Evolutionary conservation across 495 filamentous ascomycete genomes (phyloP).

Genomic region (Oidiodendron maius): DNA sequence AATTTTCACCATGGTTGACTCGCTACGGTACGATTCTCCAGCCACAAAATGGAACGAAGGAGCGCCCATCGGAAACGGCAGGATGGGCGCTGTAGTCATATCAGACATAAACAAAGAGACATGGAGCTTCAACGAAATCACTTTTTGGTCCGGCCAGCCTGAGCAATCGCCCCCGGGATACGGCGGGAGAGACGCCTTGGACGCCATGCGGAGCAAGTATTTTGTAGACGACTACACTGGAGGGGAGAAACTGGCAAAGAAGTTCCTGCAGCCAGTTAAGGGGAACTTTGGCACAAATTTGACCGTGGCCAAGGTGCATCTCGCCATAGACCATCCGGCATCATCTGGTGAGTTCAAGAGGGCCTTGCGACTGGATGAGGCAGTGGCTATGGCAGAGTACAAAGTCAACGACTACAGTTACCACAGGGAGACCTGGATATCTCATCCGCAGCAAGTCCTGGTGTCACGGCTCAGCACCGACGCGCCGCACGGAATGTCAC

Average conservation of each 20-base stretch:
- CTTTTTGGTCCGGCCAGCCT: constrained; percentile 17
- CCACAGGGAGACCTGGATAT: constrained; percentile 9
- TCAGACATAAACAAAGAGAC: constrained; percentile 7
- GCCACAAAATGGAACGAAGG: too few relatives aligned
- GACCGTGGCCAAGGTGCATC: constrained; percentile 11
- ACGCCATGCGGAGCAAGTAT: constrained; percentile 7
- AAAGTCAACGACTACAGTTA: neutral
- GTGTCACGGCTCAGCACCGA: constrained; percentile 9
- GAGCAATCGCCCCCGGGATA: constrained; percentile 23
- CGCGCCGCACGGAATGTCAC: constrained; percentile 2
- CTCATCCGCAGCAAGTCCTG: constrained; percentile 10
- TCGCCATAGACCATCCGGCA: constrained; percentile 1
- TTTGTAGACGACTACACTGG: constrained; percentile 6
- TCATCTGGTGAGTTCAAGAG: constrained; percentile 1
- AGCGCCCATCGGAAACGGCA: too few relatives aligned
- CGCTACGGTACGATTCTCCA: too few relatives aligned
- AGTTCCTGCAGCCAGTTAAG: constrained; percentile 12
- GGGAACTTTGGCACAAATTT: constrained; percentile 15
- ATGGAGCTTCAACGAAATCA: constrained; percentile 12
- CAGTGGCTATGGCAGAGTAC: constrained; percentile 9
- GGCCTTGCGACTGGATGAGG: constrained; percentile 11
- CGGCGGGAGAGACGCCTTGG: constrained; percentile 1
- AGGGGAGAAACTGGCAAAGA: constrained; percentile 9
- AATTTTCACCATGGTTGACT: too few relatives aligned
- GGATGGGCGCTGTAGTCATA: too few relatives aligned